Base-by-base conservation (phyloP, 345 rosid species). In the Anastatica hierochuntica region DNA sequence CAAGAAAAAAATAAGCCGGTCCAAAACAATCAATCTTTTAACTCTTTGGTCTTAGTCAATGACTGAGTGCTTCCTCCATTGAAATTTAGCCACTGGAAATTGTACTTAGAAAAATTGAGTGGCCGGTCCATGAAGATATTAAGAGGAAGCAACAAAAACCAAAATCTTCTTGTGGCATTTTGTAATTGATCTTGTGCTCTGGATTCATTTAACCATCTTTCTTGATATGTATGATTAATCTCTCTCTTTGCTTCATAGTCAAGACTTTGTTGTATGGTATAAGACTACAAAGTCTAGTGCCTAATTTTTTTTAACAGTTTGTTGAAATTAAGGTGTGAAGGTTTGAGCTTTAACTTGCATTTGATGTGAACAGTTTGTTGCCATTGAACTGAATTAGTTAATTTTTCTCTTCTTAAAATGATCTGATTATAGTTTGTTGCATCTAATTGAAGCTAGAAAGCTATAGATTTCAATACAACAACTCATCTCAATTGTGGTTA, bases 401-500 rank as follows among this genome's bases (percentile, higher is more conserved):
- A 6, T 6, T 1, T 29, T 39, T 21, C 30, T 37, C 7, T 23
- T 11, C 21, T 53, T 33, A 1, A 20, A 12, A 9, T 3, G 29
- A 8, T 23, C 52, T 35, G 13, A 13, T 52, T 53, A 26, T 30
- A 44, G 52, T 13, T 47, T 44, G 33, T 27, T 43, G n/a, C n/a
- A n/a, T n/a, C n/a, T n/a, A n/a, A n/a, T n/a, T n/a, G n/a, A n/a
- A n/a, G n/a, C n/a, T n/a, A n/a, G 27, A 41, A 47, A 21, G 31
- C 19, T 15, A 66, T 66, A 64, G 54, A 66, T 1, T 18, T 51
- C 54, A 58, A 43, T 44, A n/a, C 40, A 27, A 45, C 37, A 12
- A 34, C 60, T 43, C 70, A 66, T 58, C 70, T 64, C 43, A 64
- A 66, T 50, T 66, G 70, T 5, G 49, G 36, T 11, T 66, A 66